Percentiles rank a stretch among this genome's conserved stretches.
These are phyloP conservation scores for Sparassis latifolia DNA, from an alignment of 1,284 basidiomycete genomes.

Conservation along the genomic window DNA sequence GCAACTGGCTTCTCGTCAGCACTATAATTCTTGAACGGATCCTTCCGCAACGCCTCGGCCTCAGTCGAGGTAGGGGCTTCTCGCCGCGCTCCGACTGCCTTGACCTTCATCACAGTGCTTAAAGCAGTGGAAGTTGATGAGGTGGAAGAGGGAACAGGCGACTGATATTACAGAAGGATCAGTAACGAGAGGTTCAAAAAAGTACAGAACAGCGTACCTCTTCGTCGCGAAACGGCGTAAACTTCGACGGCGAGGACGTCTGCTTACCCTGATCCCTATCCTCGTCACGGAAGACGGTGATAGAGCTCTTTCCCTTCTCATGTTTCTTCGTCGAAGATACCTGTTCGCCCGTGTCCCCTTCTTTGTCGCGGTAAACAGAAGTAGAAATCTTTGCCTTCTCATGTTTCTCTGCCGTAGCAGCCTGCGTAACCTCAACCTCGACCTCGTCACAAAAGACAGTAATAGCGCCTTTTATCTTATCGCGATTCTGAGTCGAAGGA, in stretches of 20 bases:
- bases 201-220: constrained; percentile 27
- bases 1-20: constrained; percentile 19
- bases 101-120: constrained; percentile 58
- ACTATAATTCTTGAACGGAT: constrained; percentile 71
- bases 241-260: constrained; percentile 44
- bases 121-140: constrained; percentile 19
- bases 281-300: constrained; percentile 20
- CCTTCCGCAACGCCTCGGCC: constrained; percentile 67
- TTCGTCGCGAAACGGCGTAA: constrained; percentile 64
- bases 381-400: too few relatives aligned
- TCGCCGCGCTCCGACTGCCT: constrained; percentile 23
- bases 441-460: too few relatives aligned
- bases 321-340: constrained; percentile 5
- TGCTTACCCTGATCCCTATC: constrained; percentile 7
- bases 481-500: too few relatives aligned
- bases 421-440: too few relatives aligned
- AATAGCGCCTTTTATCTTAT: too few relatives aligned
- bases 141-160: too few relatives aligned
- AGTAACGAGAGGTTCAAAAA: neutral
- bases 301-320: constrained; percentile 10
- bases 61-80: constrained; percentile 40
- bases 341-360: too few relatives aligned
- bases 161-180: too few relatives aligned
- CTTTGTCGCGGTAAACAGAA: too few relatives aligned
- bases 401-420: too few relatives aligned